phyloP scores from a whole-genome alignment of 2,329 filamentous ascomycete species.

The Neodidymelliopsis sp. region DNA sequence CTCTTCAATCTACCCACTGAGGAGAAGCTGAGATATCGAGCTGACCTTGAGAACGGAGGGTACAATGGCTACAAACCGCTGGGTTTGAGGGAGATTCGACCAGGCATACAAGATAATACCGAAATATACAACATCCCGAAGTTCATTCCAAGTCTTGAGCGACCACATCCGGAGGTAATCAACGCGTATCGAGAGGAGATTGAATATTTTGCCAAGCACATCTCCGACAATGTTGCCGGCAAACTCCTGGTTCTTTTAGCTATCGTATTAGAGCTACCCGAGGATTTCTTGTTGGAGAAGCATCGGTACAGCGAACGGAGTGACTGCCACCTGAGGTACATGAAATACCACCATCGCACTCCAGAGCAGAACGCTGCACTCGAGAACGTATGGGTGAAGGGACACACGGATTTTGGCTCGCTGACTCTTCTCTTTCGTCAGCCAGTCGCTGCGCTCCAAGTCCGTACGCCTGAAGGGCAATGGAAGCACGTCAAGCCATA shows the following conservation, averaged over 20 bases:
- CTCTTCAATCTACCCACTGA: slow-evolving; percentile 21
- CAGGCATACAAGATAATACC: slow-evolving; percentile 59
- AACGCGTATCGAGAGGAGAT: slow-evolving; percentile 54
- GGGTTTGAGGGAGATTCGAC: slow-evolving; percentile 39
- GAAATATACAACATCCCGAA: slow-evolving; percentile 68
- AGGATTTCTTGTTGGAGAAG: slow-evolving; percentile 61
- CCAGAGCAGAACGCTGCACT: slow-evolving; percentile 55
- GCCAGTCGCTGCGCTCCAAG: slow-evolving; percentile 64
- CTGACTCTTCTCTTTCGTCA: slow-evolving; percentile 65
- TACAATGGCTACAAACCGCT: slow-evolving; percentile 57
- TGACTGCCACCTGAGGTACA: slow-evolving; percentile 68
- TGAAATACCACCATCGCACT: slow-evolving; percentile 62
- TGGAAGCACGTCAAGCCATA: slow-evolving; percentile 52
- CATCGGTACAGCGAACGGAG: slow-evolving; percentile 65
- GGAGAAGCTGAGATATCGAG: slow-evolving; percentile 24
- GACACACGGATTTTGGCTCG: slow-evolving; percentile 64
- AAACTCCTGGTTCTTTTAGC: slow-evolving; percentile 62
- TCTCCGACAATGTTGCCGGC: slow-evolving; percentile 50
- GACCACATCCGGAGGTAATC: slow-evolving; percentile 50
- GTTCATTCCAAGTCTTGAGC: slow-evolving; percentile 63
- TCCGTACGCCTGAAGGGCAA: slow-evolving; percentile 42
- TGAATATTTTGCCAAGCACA: slow-evolving; percentile 57
- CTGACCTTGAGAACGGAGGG: slow-evolving; percentile 31
- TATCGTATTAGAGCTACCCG: slow-evolving; percentile 65
- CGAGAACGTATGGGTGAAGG: slow-evolving; percentile 41